Evolutionary conservation across 2,329 filamentous ascomycete species (phyloP).

Genomic region (Orbilia brochopaga): DNA sequence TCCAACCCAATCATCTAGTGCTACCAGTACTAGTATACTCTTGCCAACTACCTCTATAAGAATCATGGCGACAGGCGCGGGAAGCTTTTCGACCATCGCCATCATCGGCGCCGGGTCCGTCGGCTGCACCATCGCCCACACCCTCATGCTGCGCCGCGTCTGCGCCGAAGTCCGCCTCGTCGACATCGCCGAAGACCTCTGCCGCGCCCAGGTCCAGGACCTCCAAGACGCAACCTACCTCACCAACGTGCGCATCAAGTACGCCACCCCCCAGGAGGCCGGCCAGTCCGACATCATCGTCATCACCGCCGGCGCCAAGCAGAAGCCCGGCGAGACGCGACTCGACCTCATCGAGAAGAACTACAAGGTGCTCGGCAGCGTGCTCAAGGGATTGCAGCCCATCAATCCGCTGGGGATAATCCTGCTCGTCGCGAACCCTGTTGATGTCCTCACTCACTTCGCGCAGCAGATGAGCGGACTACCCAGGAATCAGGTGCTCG

Average conservation of each 20-base stretch:
- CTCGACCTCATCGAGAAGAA: slow-evolving; percentile 57
- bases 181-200: slow-evolving; percentile 56
- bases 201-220: slow-evolving; percentile 56
- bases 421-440: slow-evolving; percentile 57
- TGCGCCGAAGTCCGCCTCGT: slow-evolving; percentile 56
- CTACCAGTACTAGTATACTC: no score
- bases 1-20: no score
- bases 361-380: slow-evolving; percentile 55
- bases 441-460: slow-evolving; percentile 56
- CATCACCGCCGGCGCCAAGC: slow-evolving; percentile 57
- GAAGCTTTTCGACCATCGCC: slow-evolving; percentile 29
- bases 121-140: slow-evolving; percentile 56
- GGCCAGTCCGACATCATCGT: slow-evolving; percentile 55
- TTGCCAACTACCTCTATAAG: no score
- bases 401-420: slow-evolving; percentile 56
- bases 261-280: slow-evolving; percentile 55
- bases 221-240: slow-evolving; percentile 56
- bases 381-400: slow-evolving; percentile 55
- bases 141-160: slow-evolving; percentile 55
- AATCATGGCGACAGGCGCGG: neutral
- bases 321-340: slow-evolving; percentile 57
- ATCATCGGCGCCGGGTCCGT: slow-evolving; percentile 56
- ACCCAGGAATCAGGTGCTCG: slow-evolving; percentile 56
- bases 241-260: slow-evolving; percentile 55
- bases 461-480: slow-evolving; percentile 55